These are phyloP conservation scores for Zygoascus sp. DNA, from an alignment of 1,139 yeast genomes.

Conservation along the genomic window DNA sequence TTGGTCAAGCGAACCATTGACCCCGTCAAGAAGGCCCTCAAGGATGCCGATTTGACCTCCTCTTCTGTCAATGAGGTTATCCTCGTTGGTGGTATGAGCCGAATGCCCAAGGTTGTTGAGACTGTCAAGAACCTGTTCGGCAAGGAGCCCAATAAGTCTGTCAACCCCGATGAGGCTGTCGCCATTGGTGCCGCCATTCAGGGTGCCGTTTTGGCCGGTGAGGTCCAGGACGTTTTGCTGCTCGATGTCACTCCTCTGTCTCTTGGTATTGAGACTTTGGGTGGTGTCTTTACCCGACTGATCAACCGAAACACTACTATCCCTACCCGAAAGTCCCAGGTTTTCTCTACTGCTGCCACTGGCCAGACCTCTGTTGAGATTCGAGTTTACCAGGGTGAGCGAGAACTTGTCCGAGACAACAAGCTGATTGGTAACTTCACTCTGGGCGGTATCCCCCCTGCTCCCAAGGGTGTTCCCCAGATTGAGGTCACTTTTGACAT, in stretches of 20 bases:
- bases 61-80: conserved; percentile 92
- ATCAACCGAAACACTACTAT: conserved; percentile 97
- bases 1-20: conserved; percentile 89
- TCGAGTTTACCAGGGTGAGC: conserved; percentile 99
- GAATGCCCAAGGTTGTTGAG: conserved; percentile 99
- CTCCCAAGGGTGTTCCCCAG: conserved; percentile 99
- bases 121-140: conserved; percentile 92
- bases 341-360: conserved; percentile 97
- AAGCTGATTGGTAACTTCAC: conserved; percentile 98
- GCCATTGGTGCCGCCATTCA: conserved; percentile 99
- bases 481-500: conserved; percentile 97
- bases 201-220: conserved; percentile 99
- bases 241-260: conserved; percentile 97
- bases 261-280: conserved; percentile 96
- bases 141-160: conserved; percentile 96
- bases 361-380: conserved; percentile 99
- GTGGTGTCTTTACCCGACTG: conserved; percentile 97
- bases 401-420: conserved; percentile 98
- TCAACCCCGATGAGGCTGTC: conserved; percentile 99
- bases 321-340: conserved; percentile 95
- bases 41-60: conserved; percentile 85
- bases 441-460: conserved; percentile 91
- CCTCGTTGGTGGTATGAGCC: conserved; percentile 99
- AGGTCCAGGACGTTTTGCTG: conserved; percentile 89
- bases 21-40: conserved; percentile 97